phyloP scores from a whole-genome alignment of 106 monocot species.

The Phalaenopsis aphrodite region DNA sequence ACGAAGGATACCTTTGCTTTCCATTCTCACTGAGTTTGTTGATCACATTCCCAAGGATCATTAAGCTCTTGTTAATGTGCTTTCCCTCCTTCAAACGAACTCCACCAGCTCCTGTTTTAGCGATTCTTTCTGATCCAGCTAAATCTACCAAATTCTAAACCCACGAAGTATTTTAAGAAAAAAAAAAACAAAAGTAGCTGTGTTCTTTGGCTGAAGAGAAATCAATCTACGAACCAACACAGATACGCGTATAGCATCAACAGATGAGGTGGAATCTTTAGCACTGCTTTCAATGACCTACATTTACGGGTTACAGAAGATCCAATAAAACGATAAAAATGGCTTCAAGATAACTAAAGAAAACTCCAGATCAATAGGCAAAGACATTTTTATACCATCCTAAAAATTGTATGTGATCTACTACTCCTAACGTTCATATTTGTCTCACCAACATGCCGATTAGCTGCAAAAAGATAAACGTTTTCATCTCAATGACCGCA shows the following conservation, averaged over 20 bases:
- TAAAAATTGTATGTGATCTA: slow-evolving; percentile 93
- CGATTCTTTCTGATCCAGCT: slow-evolving; percentile 90
- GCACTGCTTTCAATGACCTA: slow-evolving; percentile 94
- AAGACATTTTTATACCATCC: slow-evolving; percentile 57
- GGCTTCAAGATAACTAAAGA: neutral
- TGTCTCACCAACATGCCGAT: slow-evolving; percentile 93
- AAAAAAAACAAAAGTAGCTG: neutral
- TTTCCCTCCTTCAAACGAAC: slow-evolving; percentile 96
- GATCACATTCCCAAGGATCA: slow-evolving; percentile 92
- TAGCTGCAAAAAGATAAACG: slow-evolving; percentile 31
- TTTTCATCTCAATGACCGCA: neutral
- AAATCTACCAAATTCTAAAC: slow-evolving; percentile 89
- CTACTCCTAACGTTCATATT: slow-evolving; percentile 93
- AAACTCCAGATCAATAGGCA: neutral
- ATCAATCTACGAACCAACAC: slow-evolving; percentile 58
- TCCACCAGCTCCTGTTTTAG: slow-evolving; percentile 91
- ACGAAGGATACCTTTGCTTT: slow-evolving; percentile 55
- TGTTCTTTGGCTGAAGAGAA: neutral
- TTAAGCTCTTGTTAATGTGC: slow-evolving; percentile 95
- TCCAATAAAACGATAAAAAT: neutral
- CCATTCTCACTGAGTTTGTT: slow-evolving; percentile 85
- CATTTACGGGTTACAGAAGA: slow-evolving; percentile 1
- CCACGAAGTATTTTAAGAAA: neutral
- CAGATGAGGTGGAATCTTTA: slow-evolving; percentile 31
- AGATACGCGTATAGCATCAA: slow-evolving; percentile 87